Percentiles rank a stretch among this genome's conserved stretches.
Conservation (phyloP, 305 asterid species). For the Rubia tinctorum region DNA sequence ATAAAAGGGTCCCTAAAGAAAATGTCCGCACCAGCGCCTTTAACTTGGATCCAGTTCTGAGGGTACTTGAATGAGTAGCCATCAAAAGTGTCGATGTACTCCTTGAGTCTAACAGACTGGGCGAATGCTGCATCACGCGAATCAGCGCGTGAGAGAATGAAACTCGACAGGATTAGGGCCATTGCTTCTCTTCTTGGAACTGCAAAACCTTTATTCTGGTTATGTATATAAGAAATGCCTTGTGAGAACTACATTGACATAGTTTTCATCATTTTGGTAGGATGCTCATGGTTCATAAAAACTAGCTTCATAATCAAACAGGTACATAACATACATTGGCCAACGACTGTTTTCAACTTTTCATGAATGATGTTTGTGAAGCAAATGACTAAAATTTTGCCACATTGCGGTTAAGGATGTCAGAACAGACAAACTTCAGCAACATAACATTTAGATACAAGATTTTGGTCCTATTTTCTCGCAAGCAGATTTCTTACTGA, state of each 20-base stretch:
- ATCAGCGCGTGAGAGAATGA: slow-evolving; percentile 38
- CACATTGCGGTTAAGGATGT: no score
- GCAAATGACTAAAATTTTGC: no score
- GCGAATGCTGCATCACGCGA: slow-evolving; percentile 40
- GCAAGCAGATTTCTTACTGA: no score
- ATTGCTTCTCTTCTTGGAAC: slow-evolving; percentile 77
- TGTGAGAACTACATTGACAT: slow-evolving; percentile 32
- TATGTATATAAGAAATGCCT: slow-evolving; percentile 48
- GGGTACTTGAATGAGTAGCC: slow-evolving; percentile 88
- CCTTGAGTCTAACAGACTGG: slow-evolving; percentile 58
- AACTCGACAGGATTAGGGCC: slow-evolving; percentile 61
- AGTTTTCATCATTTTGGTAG: background rate
- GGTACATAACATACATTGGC: background rate
- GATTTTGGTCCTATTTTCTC: background rate
- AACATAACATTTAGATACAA: background rate
- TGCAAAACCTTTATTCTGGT: slow-evolving; percentile 96
- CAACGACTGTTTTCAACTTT: no score
- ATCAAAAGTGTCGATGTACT: slow-evolving; percentile 75
- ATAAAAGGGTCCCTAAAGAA: slow-evolving; percentile 94
- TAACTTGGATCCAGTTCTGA: slow-evolving; percentile 88
- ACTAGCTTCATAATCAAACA: background rate
- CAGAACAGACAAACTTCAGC: background rate
- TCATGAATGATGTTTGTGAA: no score
- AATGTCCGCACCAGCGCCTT: slow-evolving; percentile 96
- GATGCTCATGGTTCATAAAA: background rate